Base-by-base conservation (phyloP, 2,329 filamentous ascomycete genomes). In the Lecanicillium sp. region DNA sequence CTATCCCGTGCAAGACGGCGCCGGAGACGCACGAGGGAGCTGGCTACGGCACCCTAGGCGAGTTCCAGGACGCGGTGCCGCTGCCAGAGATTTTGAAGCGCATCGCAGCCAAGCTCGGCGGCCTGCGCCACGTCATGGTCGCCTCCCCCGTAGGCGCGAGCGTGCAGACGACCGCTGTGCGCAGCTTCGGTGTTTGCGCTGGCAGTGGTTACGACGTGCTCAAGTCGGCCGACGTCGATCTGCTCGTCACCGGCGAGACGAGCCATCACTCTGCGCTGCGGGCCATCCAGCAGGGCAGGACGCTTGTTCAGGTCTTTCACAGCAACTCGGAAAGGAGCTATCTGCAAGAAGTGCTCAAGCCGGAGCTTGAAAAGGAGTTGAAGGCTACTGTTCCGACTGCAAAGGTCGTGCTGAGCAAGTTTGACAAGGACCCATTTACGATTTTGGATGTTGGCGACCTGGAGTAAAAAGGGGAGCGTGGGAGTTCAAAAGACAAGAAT, bases 281-380 rank as follows among this genome's bases (percentile, higher is more conserved):
- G 29, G 87, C 88, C 2, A 87, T 85, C 19, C 89, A 96, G 66
- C 76, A 81, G 42, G 89, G 89, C 2, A 81, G 81, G 46, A 83
- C 79, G 39, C 85, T 97, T 1, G 76, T 97, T 37, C 84, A 82
- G 29, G 72, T 94, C 34, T 94, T 95, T 52, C 92, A 98, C 59
- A 90, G 84, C 50, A 97, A 97, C 60, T 92, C 86, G 0, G 92
- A 98, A 67, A 70, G 92, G 27, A 81, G 79, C 0, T 98, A 90
- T 56, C 62, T 98, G 51, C 72, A 72, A 42, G 71, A 81, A 43
- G 77, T 84, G 33, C 72, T 98, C 65, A 72, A 73, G 50, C 68
- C 69, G 14, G 77, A 79, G 58, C 62, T 96, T 50, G 67, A 79
- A 50, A 65, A 67, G 29, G 62, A 68, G 43, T 60, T 95, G 25